Conservation (phyloP, 257 asterid species). For the Solanum megistacrolobum region DNA sequence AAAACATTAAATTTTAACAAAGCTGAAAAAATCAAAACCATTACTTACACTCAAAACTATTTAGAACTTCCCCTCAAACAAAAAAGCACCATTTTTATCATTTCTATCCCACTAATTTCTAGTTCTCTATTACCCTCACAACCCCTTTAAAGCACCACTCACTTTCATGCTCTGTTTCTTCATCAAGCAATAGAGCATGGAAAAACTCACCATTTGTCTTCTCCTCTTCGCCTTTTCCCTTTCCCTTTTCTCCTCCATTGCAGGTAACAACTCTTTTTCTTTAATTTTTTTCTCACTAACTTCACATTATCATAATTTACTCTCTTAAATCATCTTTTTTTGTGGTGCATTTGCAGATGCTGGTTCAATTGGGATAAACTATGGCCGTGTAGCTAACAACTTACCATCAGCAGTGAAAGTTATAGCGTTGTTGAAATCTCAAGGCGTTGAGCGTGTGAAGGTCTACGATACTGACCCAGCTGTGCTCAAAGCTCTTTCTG, state of each 20-base stretch:
- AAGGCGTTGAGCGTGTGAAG: constrained; percentile 59
- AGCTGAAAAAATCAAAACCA: not conserved
- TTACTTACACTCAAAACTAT: not conserved
- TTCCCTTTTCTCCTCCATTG: not conserved
- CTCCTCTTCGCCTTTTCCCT: not conserved
- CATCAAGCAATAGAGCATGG: not conserved
- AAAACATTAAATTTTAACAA: not conserved
- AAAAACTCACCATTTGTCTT: not conserved
- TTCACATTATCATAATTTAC: not conserved
- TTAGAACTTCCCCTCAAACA: not conserved
- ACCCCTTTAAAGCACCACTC: not conserved
- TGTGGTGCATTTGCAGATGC: constrained; percentile 8
- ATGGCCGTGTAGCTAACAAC: constrained; percentile 71
- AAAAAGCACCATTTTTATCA: not conserved
- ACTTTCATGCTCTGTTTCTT: constrained; percentile 1
- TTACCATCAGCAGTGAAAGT: constrained; percentile 77
- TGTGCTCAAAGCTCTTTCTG: constrained; percentile 64
- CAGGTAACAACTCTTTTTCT: not conserved
- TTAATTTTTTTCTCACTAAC: not conserved
- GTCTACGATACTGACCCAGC: constrained; percentile 77
- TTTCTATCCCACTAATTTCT: not conserved
- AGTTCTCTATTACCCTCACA: not conserved
- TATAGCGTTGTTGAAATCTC: constrained; percentile 56
- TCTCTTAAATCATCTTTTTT: not conserved
- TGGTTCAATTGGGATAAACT: constrained; percentile 73